A percentile compares a stretch with the other conserved stretches of the same genome.
Evolutionary conservation across 2,329 filamentous ascomycete genomes (phyloP).

Genomic region (Botryosphaeria agaves): DNA sequence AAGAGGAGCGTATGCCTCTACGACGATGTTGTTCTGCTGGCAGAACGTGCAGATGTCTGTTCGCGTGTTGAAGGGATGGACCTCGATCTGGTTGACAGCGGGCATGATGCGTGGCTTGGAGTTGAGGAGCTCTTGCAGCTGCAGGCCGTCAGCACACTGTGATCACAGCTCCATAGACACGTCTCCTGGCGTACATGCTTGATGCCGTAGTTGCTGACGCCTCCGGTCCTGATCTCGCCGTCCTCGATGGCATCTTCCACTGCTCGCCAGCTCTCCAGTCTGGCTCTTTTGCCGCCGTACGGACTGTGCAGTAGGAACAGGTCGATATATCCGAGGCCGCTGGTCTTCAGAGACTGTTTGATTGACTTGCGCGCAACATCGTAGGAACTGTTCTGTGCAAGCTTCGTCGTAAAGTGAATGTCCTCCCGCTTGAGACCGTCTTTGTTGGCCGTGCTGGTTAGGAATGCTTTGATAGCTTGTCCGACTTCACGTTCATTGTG

Average conservation of each 20-base stretch:
- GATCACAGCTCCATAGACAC: no score
- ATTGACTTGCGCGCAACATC: conserved; percentile 51
- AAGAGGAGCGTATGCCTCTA: conserved; percentile 69
- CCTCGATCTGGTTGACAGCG: conserved; percentile 64
- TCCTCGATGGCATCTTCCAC: conserved; percentile 58
- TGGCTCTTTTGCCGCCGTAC: conserved; percentile 51
- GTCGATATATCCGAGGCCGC: conserved; percentile 58
- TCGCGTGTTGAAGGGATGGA: conserved; percentile 69
- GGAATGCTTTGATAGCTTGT: conserved; percentile 41
- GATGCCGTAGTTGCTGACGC: conserved; percentile 65
- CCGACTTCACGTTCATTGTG: conserved; percentile 58
- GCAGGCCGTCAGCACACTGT: conserved; percentile 1
- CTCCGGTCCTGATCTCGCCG: conserved; percentile 53
- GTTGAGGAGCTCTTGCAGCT: conserved; percentile 53
- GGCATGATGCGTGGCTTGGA: conserved; percentile 45
- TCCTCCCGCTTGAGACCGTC: conserved; percentile 43
- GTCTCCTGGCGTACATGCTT: conserved; percentile 39
- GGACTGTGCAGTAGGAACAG: conserved; percentile 67
- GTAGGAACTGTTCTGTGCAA: conserved; percentile 51
- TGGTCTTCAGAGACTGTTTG: conserved; percentile 42
- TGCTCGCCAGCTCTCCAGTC: conserved; percentile 58
- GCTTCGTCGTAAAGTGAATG: conserved; percentile 67
- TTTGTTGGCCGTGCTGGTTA: conserved; percentile 29
- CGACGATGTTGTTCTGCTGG: conserved; percentile 44
- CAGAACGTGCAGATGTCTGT: conserved; percentile 49